A percentile compares a stretch with the other conserved stretches of the same genome.
Evolutionary conservation across 441 rosid species (phyloP).

Genomic region (Hura crepitans): DNA sequence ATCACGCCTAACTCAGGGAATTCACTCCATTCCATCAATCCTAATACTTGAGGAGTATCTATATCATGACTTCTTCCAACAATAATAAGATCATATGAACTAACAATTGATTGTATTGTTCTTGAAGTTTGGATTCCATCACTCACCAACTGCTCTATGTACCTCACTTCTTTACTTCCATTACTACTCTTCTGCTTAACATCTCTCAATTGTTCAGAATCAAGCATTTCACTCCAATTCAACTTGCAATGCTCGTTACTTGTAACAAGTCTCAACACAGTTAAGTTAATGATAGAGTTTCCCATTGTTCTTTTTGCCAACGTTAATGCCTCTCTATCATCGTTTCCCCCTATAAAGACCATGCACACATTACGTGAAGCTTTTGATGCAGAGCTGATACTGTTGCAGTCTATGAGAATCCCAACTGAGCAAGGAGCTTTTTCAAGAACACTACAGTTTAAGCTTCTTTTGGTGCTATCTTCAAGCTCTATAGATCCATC

Average conservation of each 20-base stretch:
- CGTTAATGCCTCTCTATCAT: conserved; percentile 7
- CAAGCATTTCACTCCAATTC: not conserved
- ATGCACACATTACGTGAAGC: not conserved
- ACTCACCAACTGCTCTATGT: not conserved
- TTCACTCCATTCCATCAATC: conserved; percentile 1
- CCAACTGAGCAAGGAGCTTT: conserved; percentile 61
- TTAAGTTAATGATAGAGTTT: not conserved
- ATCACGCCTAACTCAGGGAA: not conserved
- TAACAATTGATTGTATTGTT: not conserved
- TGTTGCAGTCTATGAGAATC: conserved; percentile 38
- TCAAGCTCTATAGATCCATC: conserved; percentile 33
- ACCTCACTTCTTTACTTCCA: not conserved
- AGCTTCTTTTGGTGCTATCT: conserved; percentile 19
- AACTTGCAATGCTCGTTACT: not conserved
- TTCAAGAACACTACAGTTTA: conserved; percentile 36
- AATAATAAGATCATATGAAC: not conserved
- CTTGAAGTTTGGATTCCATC: not conserved
- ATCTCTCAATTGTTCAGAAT: not conserved
- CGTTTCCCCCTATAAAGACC: not conserved
- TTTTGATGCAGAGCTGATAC: not conserved
- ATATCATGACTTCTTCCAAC: not conserved
- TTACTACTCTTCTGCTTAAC: not conserved
- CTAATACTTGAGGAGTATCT: not conserved
- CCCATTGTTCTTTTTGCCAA: not conserved
- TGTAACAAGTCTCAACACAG: not conserved